phyloP scores from a whole-genome alignment of 2,329 filamentous ascomycete genomes.

The Aciculosporium take region DNA sequence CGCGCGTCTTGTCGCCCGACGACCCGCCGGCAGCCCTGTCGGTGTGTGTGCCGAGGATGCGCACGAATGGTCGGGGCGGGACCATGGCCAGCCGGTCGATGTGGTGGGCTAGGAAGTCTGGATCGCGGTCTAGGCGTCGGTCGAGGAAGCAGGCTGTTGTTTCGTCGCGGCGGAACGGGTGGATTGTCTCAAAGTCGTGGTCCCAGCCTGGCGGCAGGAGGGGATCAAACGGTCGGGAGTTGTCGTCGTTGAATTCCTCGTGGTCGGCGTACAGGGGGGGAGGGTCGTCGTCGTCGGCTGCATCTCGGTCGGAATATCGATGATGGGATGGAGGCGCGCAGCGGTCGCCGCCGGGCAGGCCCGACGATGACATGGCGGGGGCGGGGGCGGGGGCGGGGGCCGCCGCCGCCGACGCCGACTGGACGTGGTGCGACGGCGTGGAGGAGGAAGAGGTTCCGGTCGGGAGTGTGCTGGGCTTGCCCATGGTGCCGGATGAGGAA shows the following conservation, averaged over 20 bases:
- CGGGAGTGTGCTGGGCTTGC: conserved; percentile 11
- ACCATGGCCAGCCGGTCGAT: conserved; percentile 27
- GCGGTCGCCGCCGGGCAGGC: not conserved
- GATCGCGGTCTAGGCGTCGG: conserved; percentile 29
- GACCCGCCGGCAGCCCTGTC: not conserved
- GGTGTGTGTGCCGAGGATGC: conserved; percentile 37
- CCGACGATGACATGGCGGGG: conserved; percentile 13
- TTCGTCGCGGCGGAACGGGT: conserved; percentile 17
- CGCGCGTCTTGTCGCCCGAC: conserved; percentile 23
- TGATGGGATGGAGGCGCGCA: conserved; percentile 8
- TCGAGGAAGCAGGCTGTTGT: conserved; percentile 28
- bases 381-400: conserved; percentile 15
- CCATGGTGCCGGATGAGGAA: conserved; percentile 11
- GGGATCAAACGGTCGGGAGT: conserved; percentile 10
- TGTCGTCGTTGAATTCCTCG: conserved; percentile 9
- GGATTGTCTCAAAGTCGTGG: conserved; percentile 9
- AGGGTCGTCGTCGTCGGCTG: conserved; percentile 24
- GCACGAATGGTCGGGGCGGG: conserved; percentile 40
- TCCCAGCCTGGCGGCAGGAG: conserved; percentile 12
- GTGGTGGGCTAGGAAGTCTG: conserved; percentile 28
- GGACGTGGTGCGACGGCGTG: conserved; percentile 10
- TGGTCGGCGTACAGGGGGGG: conserved; percentile 32
- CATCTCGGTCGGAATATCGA: conserved; percentile 24
- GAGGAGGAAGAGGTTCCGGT: conserved; percentile 7
- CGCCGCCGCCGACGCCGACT: too few relatives aligned